These are phyloP conservation scores for Talaromyces nanjingensis DNA, from an alignment of 495 filamentous ascomycete species.

Conservation along the genomic window DNA sequence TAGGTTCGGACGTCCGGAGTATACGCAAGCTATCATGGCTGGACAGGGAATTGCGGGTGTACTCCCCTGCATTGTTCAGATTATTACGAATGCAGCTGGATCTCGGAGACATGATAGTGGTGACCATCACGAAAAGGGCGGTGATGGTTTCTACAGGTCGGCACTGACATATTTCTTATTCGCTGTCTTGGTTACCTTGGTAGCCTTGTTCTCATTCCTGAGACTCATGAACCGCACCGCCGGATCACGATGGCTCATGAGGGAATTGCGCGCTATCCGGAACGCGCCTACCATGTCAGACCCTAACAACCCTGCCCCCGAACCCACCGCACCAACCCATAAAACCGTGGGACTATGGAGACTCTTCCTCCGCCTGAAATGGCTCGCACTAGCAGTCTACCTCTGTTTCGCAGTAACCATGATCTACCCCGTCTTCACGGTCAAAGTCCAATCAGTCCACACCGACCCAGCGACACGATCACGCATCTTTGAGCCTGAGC, in stretches of 20 bases:
- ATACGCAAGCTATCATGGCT: constrained; percentile 94
- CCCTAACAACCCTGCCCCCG: constrained; percentile 4
- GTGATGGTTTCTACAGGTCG: constrained; percentile 46
- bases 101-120: constrained; percentile 24
- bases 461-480: constrained; percentile 35
- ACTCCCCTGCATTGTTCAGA: constrained; percentile 77
- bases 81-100: constrained; percentile 70
- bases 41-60: constrained; percentile 92
- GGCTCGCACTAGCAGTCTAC: constrained; percentile 63
- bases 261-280: not conserved
- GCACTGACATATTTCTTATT: constrained; percentile 92
- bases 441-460: constrained; percentile 64
- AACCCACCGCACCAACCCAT: not conserved
- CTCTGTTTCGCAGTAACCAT: constrained; percentile 78
- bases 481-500: constrained; percentile 58
- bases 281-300: not conserved
- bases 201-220: constrained; percentile 53
- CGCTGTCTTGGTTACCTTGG: constrained; percentile 57
- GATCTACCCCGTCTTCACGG: constrained; percentile 91
- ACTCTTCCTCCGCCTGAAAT: constrained; percentile 68
- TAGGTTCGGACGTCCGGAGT: constrained; percentile 73
- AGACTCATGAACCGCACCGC: constrained; percentile 17
- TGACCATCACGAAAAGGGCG: not conserved
- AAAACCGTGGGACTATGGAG: constrained; percentile 57
- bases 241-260: not conserved